Evolutionary conservation across 2,329 filamentous ascomycete genomes (phyloP).

Genomic region (Epicoccum nigrum): DNA sequence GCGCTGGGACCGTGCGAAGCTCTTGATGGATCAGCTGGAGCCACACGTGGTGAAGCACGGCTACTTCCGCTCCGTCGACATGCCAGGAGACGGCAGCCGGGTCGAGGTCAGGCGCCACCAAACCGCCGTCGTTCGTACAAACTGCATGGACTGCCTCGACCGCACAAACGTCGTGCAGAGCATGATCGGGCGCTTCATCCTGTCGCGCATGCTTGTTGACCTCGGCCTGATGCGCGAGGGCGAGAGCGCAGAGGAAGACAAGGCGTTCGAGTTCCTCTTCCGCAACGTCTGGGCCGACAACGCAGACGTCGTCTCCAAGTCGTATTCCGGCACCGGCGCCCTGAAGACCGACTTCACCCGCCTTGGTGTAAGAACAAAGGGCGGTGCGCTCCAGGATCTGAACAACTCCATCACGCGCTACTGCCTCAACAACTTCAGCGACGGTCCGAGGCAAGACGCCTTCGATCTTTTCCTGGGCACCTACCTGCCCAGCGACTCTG

Average conservation of each 20-base stretch:
- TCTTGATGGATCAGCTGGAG: slow-evolving; percentile 81
- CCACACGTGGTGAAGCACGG: slow-evolving; percentile 78
- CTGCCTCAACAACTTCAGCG: slow-evolving; percentile 90
- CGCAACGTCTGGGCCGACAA: slow-evolving; percentile 99
- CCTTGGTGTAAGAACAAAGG: slow-evolving; percentile 85
- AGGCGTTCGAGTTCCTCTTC: slow-evolving; percentile 86
- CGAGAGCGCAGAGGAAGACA: slow-evolving; percentile 78
- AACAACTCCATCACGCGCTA: slow-evolving; percentile 90
- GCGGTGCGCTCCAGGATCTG: slow-evolving; percentile 83
- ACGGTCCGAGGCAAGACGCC: slow-evolving; percentile 91
- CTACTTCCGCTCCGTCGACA: slow-evolving; percentile 92
- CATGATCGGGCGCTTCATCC: slow-evolving; percentile 88
- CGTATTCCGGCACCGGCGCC: slow-evolving; percentile 94
- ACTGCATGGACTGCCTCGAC: slow-evolving; percentile 99
- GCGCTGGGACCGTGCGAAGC: slow-evolving; percentile 87
- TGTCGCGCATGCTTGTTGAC: slow-evolving; percentile 88
- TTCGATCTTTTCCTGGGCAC: slow-evolving; percentile 92
- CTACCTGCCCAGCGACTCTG: slow-evolving; percentile 76
- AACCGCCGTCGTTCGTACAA: slow-evolving; percentile 90
- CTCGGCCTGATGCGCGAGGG: slow-evolving; percentile 78
- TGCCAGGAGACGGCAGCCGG: slow-evolving; percentile 73
- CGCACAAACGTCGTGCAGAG: slow-evolving; percentile 98
- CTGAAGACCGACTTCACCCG: slow-evolving; percentile 98
- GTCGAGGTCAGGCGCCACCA: slow-evolving; percentile 83
- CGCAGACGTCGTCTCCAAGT: slow-evolving; percentile 88